A percentile compares a stretch with the other conserved stretches of the same genome.
phyloP scores from a whole-genome alignment of 2,329 filamentous ascomycete species.

The Kalaharituber pfeilii region DNA sequence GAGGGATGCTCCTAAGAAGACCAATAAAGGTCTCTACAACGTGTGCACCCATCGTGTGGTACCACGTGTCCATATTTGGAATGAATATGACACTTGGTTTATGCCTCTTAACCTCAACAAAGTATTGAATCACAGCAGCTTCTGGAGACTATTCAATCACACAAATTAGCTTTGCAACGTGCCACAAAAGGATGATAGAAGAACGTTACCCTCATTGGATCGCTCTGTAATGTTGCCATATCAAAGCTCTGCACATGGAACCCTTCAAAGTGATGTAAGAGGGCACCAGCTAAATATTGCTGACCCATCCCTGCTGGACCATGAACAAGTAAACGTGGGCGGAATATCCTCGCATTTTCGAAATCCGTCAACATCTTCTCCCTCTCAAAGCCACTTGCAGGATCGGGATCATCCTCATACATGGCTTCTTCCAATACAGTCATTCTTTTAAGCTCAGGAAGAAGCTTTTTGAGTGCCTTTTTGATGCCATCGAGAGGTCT shows the following conservation, averaged over 20 bases:
- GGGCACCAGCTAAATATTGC: slow-evolving; percentile 64
- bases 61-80: slow-evolving; percentile 80
- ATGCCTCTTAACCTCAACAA: slow-evolving; percentile 80
- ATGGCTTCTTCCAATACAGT: slow-evolving; percentile 89
- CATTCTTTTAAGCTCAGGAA: slow-evolving; percentile 70
- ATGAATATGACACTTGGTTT: slow-evolving; percentile 95
- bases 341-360: slow-evolving; percentile 70
- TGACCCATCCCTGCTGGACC: slow-evolving; percentile 88
- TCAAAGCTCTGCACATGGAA: slow-evolving; percentile 92
- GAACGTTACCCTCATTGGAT: slow-evolving; percentile 59
- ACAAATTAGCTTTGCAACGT: not conserved
- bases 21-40: slow-evolving; percentile 66
- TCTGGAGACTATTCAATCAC: slow-evolving; percentile 44
- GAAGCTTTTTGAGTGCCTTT: slow-evolving; percentile 49
- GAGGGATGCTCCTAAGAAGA: slow-evolving; percentile 64
- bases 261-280: slow-evolving; percentile 81
- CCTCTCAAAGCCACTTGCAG: slow-evolving; percentile 66
- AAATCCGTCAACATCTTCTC: slow-evolving; percentile 65
- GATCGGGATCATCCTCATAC: slow-evolving; percentile 69
- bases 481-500: slow-evolving; percentile 55
- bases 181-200: too few relatives aligned
- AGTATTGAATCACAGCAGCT: slow-evolving; percentile 75
- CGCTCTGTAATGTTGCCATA: slow-evolving; percentile 67
- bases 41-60: slow-evolving; percentile 44
- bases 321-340: slow-evolving; percentile 67